Conservation (phyloP, 495 filamentous ascomycete species). For the Penicillium psychrofluorescens region DNA sequence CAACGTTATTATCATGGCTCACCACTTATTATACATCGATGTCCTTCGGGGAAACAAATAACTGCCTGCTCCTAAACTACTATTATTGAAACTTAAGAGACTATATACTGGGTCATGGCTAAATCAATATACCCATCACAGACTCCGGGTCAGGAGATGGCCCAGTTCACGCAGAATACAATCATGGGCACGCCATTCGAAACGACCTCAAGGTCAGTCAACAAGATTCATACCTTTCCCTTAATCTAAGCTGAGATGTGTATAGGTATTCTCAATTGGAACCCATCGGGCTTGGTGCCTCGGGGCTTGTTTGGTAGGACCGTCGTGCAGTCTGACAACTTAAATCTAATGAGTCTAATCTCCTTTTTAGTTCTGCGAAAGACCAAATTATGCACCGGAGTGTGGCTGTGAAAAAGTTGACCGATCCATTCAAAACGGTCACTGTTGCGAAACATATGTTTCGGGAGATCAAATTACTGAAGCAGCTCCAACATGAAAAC, state of each 20-base stretch:
- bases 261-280: constrained; percentile 81
- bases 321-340: not conserved
- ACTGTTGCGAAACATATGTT: constrained; percentile 87
- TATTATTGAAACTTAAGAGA: not conserved
- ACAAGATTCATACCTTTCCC: not conserved
- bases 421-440: constrained; percentile 91
- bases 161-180: constrained; percentile 93
- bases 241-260: not conserved
- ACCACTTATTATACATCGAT: no score
- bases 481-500: constrained; percentile 86
- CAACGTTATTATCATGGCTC: no score
- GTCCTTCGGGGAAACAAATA: no score
- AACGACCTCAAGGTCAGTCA: constrained; percentile 85
- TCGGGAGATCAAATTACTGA: constrained; percentile 82
- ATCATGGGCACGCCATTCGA: constrained; percentile 98
- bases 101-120: not conserved
- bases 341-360: not conserved
- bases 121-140: not conserved
- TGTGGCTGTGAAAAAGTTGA: constrained; percentile 93
- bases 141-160: constrained; percentile 49
- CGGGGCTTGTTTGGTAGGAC: constrained; percentile 80
- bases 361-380: constrained; percentile 65
- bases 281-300: constrained; percentile 88
- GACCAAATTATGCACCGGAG: constrained; percentile 80
- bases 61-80: not conserved